Evolutionary conservation across 2,329 filamentous ascomycete species (phyloP), one percentile per base, ranked within the genome.

Genomic region (Botryosphaeria dothidea): DNA sequence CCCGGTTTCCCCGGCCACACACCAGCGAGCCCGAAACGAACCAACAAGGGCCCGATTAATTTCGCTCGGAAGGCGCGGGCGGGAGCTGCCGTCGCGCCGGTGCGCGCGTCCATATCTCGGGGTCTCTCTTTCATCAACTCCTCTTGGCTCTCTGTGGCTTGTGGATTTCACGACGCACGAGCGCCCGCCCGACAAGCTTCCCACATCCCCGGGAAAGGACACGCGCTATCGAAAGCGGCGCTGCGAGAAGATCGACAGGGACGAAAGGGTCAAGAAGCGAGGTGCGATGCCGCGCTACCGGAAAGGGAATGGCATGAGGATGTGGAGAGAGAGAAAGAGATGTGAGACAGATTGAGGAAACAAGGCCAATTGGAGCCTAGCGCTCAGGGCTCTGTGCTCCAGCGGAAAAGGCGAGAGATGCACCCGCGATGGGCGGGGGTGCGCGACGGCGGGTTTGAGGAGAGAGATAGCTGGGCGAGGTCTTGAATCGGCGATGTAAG

Each of bases 211-310:
- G 38, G 38, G 17, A 41, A 41, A 5, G 6, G 21, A 23, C 46
- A 49, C n/a, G n/a, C n/a, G n/a, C n/a, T n/a, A n/a, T n/a, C n/a
- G n/a, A n/a, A n/a, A n/a, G n/a, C n/a, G n/a, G n/a, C n/a, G n/a
- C n/a, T n/a, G n/a, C n/a, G n/a, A n/a, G n/a, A n/a, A 52, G 48
- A 52, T 52, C 48, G 48, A 31, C 48, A 52, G 48, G 48, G 48
- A 52, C 48, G n/a, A 21, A 27, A 34, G 23, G 46, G 25, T 11
- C 7, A 41, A 41, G 5, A 41, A 17, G 9, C 17, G 38, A 41
- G 38, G 17, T n/a, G 38, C 8, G 38, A 41, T n/a, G 38, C 8
- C 38, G 38, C 6, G 38, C 38, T 41, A 34, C 31, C 13, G 31
- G 31, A 41, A 41, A 17, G 17, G 38, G 31, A 34, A 11, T 34